Evolutionary conservation across 2,329 filamentous ascomycete genomes (phyloP).

Genomic region (Arachnomyces sp.): DNA sequence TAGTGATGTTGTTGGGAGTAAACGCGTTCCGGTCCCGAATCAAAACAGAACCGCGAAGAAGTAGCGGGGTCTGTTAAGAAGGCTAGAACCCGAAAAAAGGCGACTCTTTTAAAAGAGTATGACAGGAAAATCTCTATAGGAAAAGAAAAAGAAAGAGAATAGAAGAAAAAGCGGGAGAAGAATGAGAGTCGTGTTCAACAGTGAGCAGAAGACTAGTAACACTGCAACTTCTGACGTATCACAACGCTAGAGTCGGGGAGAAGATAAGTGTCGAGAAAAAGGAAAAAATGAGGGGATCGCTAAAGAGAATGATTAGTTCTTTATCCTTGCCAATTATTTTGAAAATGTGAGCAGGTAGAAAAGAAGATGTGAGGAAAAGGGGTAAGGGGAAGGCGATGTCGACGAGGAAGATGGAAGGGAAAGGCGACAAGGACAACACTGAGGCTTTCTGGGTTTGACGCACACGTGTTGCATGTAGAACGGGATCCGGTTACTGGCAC

Average conservation of each 20-base stretch:
- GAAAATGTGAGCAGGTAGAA: constrained; percentile 14
- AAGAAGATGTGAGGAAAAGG: neutral
- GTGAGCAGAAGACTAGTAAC: neutral
- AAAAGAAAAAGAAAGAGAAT: constrained; percentile 3
- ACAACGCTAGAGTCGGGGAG: neutral
- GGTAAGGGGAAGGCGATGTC: neutral
- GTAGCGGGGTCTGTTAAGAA: no score
- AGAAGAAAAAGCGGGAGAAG: constrained; percentile 5
- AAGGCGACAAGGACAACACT: neutral
- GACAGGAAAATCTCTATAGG: neutral
- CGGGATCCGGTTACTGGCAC: no score
- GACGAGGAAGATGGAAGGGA: neutral
- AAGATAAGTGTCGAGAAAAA: neutral
- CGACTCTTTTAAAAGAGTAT: no score
- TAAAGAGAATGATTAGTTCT: constrained; percentile 35
- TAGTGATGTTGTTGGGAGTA: no score
- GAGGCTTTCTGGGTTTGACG: neutral
- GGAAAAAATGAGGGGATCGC: constrained; percentile 26
- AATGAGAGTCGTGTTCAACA: constrained; percentile 4
- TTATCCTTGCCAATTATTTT: constrained; percentile 23
- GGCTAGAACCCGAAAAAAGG: no score
- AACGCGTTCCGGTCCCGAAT: no score
- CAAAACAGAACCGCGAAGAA: no score
- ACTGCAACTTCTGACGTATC: neutral
- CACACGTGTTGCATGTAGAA: no score